phyloP scores from a whole-genome alignment of 1,284 basidiomycete genomes.

The Termitomyces sp. region DNA sequence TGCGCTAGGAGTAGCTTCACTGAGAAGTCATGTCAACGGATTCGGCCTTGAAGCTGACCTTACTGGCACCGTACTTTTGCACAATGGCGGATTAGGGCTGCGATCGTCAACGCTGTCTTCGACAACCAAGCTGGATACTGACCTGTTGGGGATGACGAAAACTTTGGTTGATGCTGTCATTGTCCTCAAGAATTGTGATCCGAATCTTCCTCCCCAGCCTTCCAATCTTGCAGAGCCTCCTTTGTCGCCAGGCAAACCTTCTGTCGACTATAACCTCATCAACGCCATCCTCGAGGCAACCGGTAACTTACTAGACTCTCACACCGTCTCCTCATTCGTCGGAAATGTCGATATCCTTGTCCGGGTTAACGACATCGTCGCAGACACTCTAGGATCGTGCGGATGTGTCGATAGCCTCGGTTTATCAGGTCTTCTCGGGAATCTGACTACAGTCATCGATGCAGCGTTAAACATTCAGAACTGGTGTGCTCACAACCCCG shows the following conservation, averaged over 20 bases:
- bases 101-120: not conserved
- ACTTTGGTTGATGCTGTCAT: constrained; percentile 16
- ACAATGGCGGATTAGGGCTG: constrained; percentile 9
- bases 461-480: constrained; percentile 12
- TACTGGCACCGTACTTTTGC: constrained; percentile 4
- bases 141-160: constrained; percentile 3
- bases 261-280: constrained; percentile 9
- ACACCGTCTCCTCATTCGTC: constrained; percentile 9
- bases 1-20: constrained; percentile 5
- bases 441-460: constrained; percentile 10
- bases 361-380: constrained; percentile 5
- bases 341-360: constrained; percentile 10
- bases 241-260: not conserved
- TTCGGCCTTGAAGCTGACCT: constrained; percentile 2
- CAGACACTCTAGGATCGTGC: constrained; percentile 9
- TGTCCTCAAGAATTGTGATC: constrained; percentile 12
- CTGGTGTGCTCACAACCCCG: constrained; percentile 16
- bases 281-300: constrained; percentile 10
- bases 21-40: constrained; percentile 5
- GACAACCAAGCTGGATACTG: constrained; percentile 1
- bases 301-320: constrained; percentile 10
- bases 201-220: constrained; percentile 5
- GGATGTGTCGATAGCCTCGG: constrained; percentile 13
- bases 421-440: constrained; percentile 6
- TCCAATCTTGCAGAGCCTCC: constrained; percentile 5